A percentile compares a stretch with the other conserved stretches of the same genome.
phyloP scores from a whole-genome alignment of 805 yeast genomes.

The Naumovozyma castellii region DNA sequence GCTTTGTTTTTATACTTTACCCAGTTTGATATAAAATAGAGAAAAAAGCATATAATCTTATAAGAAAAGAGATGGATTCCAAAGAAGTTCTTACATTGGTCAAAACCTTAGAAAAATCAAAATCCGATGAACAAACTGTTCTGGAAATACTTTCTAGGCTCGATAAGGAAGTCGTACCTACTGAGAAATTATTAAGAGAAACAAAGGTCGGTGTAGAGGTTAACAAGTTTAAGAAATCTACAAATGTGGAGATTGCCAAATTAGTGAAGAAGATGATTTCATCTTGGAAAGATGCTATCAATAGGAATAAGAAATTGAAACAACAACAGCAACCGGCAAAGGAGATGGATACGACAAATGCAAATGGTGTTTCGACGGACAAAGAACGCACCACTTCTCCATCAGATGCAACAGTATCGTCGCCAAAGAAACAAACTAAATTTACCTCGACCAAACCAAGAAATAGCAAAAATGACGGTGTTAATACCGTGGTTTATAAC shows the following conservation, averaged over 20 bases:
- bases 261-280: constrained; percentile 76
- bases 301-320: constrained; percentile 41
- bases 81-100: constrained; percentile 64
- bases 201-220: constrained; percentile 97
- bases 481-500: constrained; percentile 57
- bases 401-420: constrained; percentile 1
- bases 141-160: constrained; percentile 56
- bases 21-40: no score
- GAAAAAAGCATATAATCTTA: no score
- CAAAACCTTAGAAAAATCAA: constrained; percentile 63
- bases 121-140: constrained; percentile 48
- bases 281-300: constrained; percentile 85
- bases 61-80: constrained; percentile 45
- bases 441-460: constrained; percentile 50
- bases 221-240: constrained; percentile 68
- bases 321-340: constrained; percentile 11
- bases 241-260: constrained; percentile 54
- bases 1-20: no score
- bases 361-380: background rate
- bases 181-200: constrained; percentile 74
- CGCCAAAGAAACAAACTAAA: constrained; percentile 30
- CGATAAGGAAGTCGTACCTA: constrained; percentile 64
- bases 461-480: constrained; percentile 73
- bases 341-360: background rate
- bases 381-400: background rate